Conservation (phyloP, 345 rosid species). For the Orychophragmus violaceus region DNA sequence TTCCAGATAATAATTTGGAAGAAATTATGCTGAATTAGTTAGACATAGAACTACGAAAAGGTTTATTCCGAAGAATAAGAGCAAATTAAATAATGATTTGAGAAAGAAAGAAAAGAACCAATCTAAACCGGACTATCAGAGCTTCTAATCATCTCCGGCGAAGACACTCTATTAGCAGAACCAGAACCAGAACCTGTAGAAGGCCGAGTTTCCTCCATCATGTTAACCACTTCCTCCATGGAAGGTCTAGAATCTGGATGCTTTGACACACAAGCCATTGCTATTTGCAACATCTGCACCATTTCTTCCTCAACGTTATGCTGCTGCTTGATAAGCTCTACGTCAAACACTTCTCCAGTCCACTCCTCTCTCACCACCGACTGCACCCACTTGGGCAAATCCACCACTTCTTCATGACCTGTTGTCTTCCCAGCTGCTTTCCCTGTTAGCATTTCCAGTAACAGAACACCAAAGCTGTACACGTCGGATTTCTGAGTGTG, state of each 20-base stretch:
- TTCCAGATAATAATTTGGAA: conserved; percentile 9
- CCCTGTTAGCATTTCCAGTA: conserved; percentile 81
- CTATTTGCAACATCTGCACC: conserved; percentile 92
- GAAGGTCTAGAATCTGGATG: conserved; percentile 69
- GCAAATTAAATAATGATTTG: conserved; percentile 16
- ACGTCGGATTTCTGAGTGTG: no score
- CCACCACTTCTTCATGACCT: conserved; percentile 56
- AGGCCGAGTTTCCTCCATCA: conserved; percentile 73
- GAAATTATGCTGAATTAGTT: conserved; percentile 7
- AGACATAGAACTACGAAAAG: conserved; percentile 7
- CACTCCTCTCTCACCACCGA: conserved; percentile 85
- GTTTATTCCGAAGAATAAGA: neutral
- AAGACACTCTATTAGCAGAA: conserved; percentile 49
- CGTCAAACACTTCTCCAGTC: conserved; percentile 87
- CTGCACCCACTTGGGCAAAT: conserved; percentile 84
- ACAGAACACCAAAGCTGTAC: conserved; percentile 78
- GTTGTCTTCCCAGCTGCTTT: conserved; percentile 49
- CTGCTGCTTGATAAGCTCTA: conserved; percentile 55
- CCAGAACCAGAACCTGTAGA: conserved; percentile 34
- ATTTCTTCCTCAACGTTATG: conserved; percentile 71
- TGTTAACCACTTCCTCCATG: conserved; percentile 64
- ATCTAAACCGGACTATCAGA: conserved; percentile 30
- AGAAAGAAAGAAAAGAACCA: neutral
- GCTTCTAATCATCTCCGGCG: conserved; percentile 40
- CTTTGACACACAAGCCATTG: conserved; percentile 61